These are phyloP conservation scores for Cardamine resedifolia DNA, from an alignment of 345 rosid species.

Conservation along the genomic window DNA sequence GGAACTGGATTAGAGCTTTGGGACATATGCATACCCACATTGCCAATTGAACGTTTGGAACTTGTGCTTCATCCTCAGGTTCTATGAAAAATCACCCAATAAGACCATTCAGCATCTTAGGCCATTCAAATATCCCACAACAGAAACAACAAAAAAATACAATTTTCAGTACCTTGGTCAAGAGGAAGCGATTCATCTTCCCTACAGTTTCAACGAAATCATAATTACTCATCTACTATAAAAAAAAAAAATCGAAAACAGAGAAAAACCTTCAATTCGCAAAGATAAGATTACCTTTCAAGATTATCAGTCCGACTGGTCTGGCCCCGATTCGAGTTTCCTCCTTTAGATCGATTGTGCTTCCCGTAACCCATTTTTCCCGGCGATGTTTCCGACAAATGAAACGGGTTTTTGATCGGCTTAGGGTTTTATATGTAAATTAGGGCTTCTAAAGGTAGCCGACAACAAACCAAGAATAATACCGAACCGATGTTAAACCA, in stretches of 20 bases:
- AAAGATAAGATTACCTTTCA: constrained; percentile 22
- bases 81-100: constrained; percentile 37
- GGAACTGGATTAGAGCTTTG: neutral
- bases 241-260: constrained; percentile 9
- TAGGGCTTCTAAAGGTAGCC: constrained; percentile 15
- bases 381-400: constrained; percentile 24
- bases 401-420: constrained; percentile 17
- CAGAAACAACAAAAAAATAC: neutral
- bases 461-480: neutral
- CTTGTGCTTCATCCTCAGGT: constrained; percentile 55
- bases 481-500: constrained; percentile 9
- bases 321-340: constrained; percentile 30
- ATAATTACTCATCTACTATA: neutral
- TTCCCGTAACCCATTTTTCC: constrained; percentile 38
- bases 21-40: constrained; percentile 75
- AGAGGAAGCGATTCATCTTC: constrained; percentile 40
- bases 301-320: constrained; percentile 33
- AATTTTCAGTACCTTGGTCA: constrained; percentile 29
- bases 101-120: constrained; percentile 6
- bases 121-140: neutral
- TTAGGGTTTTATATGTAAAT: constrained; percentile 19
- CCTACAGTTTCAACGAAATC: constrained; percentile 12
- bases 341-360: constrained; percentile 34
- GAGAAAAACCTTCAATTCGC: neutral
- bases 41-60: constrained; percentile 77